phyloP scores from a whole-genome alignment of 495 filamentous ascomycete species.

The Trichoderma asperelloides region DNA sequence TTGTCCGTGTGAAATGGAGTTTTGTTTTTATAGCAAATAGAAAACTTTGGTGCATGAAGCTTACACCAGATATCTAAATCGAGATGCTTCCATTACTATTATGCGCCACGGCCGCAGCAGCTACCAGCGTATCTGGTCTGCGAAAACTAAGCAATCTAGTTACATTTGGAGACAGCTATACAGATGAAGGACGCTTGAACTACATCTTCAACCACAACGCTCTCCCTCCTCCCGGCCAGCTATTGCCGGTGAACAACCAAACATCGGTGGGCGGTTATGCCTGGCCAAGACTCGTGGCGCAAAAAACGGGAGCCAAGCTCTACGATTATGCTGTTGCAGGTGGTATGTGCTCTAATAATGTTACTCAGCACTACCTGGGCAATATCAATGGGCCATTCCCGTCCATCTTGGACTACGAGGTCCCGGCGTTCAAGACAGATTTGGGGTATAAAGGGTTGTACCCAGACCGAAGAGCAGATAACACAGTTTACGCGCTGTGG shows the following conservation, averaged over 20 bases:
- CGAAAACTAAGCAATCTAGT: conserved; percentile 24
- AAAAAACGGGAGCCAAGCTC: conserved; percentile 45
- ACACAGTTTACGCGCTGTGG: conserved; percentile 66
- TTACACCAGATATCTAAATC: neutral
- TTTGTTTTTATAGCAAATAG: neutral
- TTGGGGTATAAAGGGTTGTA: conserved; percentile 31
- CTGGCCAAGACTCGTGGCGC: conserved; percentile 55
- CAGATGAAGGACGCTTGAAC: conserved; percentile 51
- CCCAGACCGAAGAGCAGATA: conserved; percentile 39
- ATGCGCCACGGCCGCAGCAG: neutral
- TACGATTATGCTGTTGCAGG: conserved; percentile 67
- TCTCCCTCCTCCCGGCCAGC: conserved; percentile 46
- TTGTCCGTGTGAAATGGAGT: neutral
- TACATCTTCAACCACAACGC: conserved; percentile 45
- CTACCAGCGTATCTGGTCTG: neutral
- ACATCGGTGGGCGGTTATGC: conserved; percentile 54
- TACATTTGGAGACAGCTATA: conserved; percentile 68
- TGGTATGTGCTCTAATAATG: conserved; percentile 59
- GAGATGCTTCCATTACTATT: neutral
- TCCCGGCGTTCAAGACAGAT: conserved; percentile 60
- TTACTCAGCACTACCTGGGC: conserved; percentile 43
- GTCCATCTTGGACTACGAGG: conserved; percentile 55
- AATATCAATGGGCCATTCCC: conserved; percentile 47
- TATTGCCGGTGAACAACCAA: conserved; percentile 32
- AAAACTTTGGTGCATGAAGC: too few relatives aligned